These are phyloP conservation scores for Geosmithia putterillii DNA, from an alignment of 2,329 filamentous ascomycete species.

Conservation along the genomic window DNA sequence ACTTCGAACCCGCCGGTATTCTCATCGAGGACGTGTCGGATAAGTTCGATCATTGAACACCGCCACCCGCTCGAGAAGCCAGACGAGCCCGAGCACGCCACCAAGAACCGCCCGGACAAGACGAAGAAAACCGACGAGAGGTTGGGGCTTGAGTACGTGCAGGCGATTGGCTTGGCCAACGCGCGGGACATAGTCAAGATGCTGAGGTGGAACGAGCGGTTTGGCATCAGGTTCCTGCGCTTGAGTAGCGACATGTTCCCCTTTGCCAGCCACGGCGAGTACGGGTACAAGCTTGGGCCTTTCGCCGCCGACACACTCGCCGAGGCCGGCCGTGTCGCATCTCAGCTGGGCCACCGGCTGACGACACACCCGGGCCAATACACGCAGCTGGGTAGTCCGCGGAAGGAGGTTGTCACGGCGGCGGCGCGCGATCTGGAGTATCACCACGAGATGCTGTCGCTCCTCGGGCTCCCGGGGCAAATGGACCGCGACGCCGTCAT, in stretches of 20 bases:
- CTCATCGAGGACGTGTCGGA: conserved; percentile 81
- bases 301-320: conserved; percentile 71
- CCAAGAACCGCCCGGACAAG: conserved; percentile 77
- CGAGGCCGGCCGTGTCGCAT: conserved; percentile 65
- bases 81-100: conserved; percentile 63
- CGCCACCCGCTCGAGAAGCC: conserved; percentile 70
- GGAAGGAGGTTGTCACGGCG: conserved; percentile 61
- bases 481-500: conserved; percentile 79
- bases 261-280: conserved; percentile 77
- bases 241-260: conserved; percentile 96
- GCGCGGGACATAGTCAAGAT: conserved; percentile 75
- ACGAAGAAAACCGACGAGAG: conserved; percentile 51
- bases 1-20: conserved; percentile 75
- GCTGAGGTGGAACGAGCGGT: conserved; percentile 83
- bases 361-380: conserved; percentile 90
- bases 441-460: conserved; percentile 71
- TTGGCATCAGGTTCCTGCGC: conserved; percentile 84
- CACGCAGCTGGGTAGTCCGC: conserved; percentile 80
- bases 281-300: conserved; percentile 73
- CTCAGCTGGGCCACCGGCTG: conserved; percentile 68
- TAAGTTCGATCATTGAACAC: conserved; percentile 82
- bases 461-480: conserved; percentile 67
- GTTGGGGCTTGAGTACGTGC: conserved; percentile 60
- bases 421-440: conserved; percentile 76
- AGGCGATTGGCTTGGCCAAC: conserved; percentile 70